phyloP scores from a whole-genome alignment of 257 asterid genomes.

The Nicotiana tabacum region DNA sequence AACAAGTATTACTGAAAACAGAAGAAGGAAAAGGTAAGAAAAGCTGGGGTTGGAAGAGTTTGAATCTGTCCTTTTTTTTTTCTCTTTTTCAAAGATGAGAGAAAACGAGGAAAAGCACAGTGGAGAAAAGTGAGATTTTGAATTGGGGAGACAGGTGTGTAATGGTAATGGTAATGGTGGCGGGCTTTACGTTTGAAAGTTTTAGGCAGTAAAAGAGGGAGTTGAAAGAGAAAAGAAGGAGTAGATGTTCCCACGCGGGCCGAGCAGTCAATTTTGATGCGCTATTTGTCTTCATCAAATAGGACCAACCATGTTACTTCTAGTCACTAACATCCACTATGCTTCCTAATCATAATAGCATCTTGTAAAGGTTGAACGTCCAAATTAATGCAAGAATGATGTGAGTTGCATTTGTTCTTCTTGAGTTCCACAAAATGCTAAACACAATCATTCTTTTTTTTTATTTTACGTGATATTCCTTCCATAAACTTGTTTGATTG shows the following conservation, averaged over 20 bases:
- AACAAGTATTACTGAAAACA: neutral
- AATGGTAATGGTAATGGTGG: slow-evolving; percentile 4
- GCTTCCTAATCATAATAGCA: no score
- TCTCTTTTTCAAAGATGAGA: slow-evolving; percentile 3
- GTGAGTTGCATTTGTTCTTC: no score
- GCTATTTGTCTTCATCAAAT: slow-evolving; percentile 14
- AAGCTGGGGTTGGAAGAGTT: slow-evolving; percentile 4
- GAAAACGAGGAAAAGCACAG: slow-evolving; percentile 3
- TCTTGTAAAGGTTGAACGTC: no score
- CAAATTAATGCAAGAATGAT: no score
- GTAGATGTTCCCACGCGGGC: slow-evolving; percentile 21
- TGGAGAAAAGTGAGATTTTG: slow-evolving; percentile 30
- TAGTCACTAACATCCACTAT: no score
- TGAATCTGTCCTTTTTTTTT: neutral
- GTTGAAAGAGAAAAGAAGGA: slow-evolving; percentile 24
- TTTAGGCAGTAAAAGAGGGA: neutral
- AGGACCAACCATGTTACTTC: neutral
- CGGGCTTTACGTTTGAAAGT: slow-evolving; percentile 34
- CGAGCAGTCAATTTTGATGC: slow-evolving; percentile 29
- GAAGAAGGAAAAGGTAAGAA: neutral
- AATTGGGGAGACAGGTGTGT: slow-evolving; percentile 6
- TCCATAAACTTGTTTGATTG: no score
- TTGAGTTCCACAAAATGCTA: no score
- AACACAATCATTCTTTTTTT: no score
- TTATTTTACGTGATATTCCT: no score